Evolutionary conservation across 257 asterid species (phyloP).

Genomic region (Petunia secreta): DNA sequence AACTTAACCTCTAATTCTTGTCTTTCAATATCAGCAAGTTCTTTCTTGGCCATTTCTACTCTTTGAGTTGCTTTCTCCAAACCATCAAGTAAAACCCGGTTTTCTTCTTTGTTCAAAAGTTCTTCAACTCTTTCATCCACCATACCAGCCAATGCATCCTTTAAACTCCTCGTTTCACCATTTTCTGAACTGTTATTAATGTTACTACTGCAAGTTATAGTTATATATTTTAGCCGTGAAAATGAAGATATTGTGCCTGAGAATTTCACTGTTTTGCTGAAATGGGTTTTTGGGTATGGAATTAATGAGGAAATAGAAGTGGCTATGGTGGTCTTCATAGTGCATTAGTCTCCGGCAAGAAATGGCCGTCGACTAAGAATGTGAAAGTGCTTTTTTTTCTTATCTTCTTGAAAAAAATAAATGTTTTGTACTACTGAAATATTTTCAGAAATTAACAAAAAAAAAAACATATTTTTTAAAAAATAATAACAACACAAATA

Average conservation of each 20-base stretch:
- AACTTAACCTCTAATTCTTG: slow-evolving; percentile 76
- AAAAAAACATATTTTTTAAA: too few species aligned
- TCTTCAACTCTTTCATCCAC: slow-evolving; percentile 75
- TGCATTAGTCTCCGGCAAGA: neutral
- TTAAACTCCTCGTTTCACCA: slow-evolving; percentile 43
- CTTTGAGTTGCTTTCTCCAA: slow-evolving; percentile 78
- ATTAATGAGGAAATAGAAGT: slow-evolving; percentile 38
- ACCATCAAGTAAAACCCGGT: slow-evolving; percentile 68
- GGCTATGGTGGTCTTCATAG: slow-evolving; percentile 43
- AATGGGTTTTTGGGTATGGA: slow-evolving; percentile 30
- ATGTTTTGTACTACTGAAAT: too few species aligned
- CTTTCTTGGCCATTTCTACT: slow-evolving; percentile 74
- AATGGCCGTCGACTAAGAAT: neutral
- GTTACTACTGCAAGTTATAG: slow-evolving; percentile 54
- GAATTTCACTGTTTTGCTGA: slow-evolving; percentile 33
- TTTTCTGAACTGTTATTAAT: slow-evolving; percentile 38
- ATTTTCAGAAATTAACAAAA: too few species aligned
- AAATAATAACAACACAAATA: too few species aligned
- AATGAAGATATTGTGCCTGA: slow-evolving; percentile 20
- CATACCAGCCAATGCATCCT: slow-evolving; percentile 63
- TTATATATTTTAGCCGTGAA: slow-evolving; percentile 28
- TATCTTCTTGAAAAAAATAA: neutral
- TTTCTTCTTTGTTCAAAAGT: slow-evolving; percentile 77
- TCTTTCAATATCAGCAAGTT: slow-evolving; percentile 73
- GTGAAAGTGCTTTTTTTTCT: neutral